phyloP scores from a whole-genome alignment of 116 monocot species.

The Zostera marina region DNA sequence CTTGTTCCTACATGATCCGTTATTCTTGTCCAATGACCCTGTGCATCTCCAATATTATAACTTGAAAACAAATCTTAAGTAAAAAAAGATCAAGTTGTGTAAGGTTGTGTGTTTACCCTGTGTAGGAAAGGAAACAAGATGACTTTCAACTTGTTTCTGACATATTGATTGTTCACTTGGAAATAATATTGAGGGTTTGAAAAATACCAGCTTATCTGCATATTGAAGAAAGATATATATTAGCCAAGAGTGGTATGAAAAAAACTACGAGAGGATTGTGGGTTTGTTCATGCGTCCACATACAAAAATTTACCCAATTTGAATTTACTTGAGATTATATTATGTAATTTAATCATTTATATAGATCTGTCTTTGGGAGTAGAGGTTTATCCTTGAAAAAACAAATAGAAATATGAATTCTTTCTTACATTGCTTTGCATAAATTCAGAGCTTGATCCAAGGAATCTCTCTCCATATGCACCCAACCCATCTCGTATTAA shows the following conservation, averaged over 20 bases:
- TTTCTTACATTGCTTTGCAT: slow-evolving; percentile 82
- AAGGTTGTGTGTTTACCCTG: slow-evolving; percentile 28
- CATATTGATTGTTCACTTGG: slow-evolving; percentile 58
- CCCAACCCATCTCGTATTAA: slow-evolving; percentile 59
- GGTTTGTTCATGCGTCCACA: too few relatives aligned
- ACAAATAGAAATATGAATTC: background rate
- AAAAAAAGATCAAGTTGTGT: background rate
- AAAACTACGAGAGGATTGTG: too few relatives aligned
- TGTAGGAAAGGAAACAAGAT: slow-evolving; percentile 57
- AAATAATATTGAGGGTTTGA: slow-evolving; percentile 65
- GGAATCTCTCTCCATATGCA: slow-evolving; percentile 70
- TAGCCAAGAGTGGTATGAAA: too few relatives aligned
- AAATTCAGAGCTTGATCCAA: slow-evolving; percentile 85
- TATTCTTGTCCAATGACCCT: slow-evolving; percentile 71
- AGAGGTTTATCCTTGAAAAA: too few relatives aligned
- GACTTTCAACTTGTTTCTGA: slow-evolving; percentile 57
- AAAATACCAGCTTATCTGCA: slow-evolving; percentile 44
- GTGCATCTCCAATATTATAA: slow-evolving; percentile 1
- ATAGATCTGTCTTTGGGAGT: too few relatives aligned
- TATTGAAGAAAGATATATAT: background rate
- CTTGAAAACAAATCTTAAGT: background rate
- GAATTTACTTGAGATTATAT: too few relatives aligned
- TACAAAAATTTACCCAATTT: too few relatives aligned
- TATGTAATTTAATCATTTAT: too few relatives aligned
- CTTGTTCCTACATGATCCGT: slow-evolving; percentile 52